Conservation (phyloP, 225 moss, liverwort and hornwort species). For the Marchantia polymorpha region DNA sequence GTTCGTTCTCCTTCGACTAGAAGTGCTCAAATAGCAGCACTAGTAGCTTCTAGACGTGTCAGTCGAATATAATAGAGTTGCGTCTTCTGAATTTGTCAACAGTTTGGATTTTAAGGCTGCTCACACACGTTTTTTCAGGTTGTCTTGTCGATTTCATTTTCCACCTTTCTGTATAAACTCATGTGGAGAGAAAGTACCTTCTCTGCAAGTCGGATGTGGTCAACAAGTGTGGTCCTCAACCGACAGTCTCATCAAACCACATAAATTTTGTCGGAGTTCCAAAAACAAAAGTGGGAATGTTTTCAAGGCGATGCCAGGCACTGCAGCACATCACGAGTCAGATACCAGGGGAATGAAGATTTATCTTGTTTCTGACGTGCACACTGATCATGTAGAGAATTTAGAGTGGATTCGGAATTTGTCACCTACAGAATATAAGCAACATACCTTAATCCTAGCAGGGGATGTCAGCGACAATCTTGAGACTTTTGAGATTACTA, state of each 20-base stretch:
- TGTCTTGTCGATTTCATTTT: not conserved
- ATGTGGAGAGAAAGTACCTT: not conserved
- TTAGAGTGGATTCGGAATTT: conserved; percentile 72
- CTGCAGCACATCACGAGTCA: not conserved
- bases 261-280: not conserved
- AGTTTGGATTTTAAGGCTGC: no score
- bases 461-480: conserved; percentile 78
- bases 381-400: conserved; percentile 74
- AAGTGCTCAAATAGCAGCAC: no score
- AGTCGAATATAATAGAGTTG: not conserved
- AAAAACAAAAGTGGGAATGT: not conserved
- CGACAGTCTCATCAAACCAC: not conserved
- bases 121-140: not conserved
- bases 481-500: conserved; percentile 53
- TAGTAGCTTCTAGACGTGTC: no score
- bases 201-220: not conserved
- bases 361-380: conserved; percentile 74
- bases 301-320: not conserved
- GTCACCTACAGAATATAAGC: conserved; percentile 48
- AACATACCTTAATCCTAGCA: conserved; percentile 73
- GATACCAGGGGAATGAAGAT: conserved; percentile 56
- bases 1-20: no score
- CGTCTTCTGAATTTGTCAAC: not conserved
- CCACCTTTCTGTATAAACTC: not conserved
- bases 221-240: not conserved